These are phyloP conservation scores for Suillus alpinus DNA, from an alignment of 768 basidiomycete genomes.

Conservation along the genomic window DNA sequence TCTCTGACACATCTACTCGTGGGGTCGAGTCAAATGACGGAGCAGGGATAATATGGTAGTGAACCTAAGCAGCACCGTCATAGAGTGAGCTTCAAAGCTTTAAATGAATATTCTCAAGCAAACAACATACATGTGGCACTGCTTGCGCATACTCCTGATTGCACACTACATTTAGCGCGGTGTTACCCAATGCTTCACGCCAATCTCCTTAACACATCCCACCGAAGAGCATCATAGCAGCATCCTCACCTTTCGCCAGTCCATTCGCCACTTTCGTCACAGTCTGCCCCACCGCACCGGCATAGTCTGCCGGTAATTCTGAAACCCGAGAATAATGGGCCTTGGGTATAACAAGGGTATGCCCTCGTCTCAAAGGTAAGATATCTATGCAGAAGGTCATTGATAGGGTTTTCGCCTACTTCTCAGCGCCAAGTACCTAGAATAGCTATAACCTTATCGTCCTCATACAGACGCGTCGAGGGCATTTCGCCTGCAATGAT, in stretches of 20 bases:
- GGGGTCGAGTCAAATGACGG: constrained; percentile 39
- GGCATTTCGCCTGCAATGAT: constrained; percentile 52
- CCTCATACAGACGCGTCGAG: constrained; percentile 55
- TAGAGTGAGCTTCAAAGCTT: not conserved
- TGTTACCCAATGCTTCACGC: constrained; percentile 43
- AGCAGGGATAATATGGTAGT: constrained; percentile 76
- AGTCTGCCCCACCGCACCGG: constrained; percentile 55
- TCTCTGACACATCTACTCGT: not conserved
- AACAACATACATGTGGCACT: constrained; percentile 63
- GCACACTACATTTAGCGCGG: constrained; percentile 71
- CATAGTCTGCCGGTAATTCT: constrained; percentile 59
- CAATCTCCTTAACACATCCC: not conserved
- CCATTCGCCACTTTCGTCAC: constrained; percentile 63
- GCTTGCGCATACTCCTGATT: constrained; percentile 83
- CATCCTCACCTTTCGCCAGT: constrained; percentile 51
- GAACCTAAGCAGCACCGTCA: constrained; percentile 46
- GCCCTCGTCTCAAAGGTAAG: constrained; percentile 61
- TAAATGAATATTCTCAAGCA: not conserved
- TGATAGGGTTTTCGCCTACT: not conserved
- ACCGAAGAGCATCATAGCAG: not conserved
- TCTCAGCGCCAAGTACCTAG: constrained; percentile 41
- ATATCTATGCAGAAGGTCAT: constrained; percentile 46
- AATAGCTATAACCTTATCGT: constrained; percentile 61
- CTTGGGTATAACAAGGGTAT: constrained; percentile 72
- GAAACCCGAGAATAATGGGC: constrained; percentile 58